phyloP scores from a whole-genome alignment of 2,329 filamentous ascomycete genomes.

The Paramyrothecium sp. region DNA sequence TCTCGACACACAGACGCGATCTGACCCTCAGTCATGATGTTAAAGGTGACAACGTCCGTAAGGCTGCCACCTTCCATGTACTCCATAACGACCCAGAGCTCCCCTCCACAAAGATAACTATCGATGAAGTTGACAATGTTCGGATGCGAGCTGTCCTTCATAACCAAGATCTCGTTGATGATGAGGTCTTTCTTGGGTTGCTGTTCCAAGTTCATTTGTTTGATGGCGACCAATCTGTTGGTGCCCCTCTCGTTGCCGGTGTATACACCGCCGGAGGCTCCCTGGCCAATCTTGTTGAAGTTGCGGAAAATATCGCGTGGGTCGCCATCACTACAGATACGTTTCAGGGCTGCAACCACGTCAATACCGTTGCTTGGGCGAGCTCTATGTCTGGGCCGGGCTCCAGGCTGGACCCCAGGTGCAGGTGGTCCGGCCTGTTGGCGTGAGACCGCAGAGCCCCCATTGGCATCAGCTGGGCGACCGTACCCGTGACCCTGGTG shows the following conservation, averaged over 20 bases:
- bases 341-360: conserved; percentile 77
- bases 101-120: conserved; percentile 84
- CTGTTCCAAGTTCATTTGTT: conserved; percentile 99
- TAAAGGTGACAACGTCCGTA: conserved; percentile 98
- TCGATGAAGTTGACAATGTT: conserved; percentile 99
- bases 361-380: conserved; percentile 81
- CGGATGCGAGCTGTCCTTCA: conserved; percentile 98
- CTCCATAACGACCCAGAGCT: conserved; percentile 99
- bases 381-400: conserved; percentile 72
- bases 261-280: conserved; percentile 92
- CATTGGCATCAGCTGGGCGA: conserved; percentile 27
- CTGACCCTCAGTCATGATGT: conserved; percentile 98
- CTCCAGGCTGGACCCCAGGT: conserved; percentile 41
- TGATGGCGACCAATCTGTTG: conserved; percentile 92
- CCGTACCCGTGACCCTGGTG: conserved; percentile 24
- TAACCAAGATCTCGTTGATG: conserved; percentile 98
- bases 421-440: conserved; percentile 27
- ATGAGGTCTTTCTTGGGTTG: conserved; percentile 99
- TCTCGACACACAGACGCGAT: conserved; percentile 95
- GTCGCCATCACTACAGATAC: conserved; percentile 88
- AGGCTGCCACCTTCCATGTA: conserved; percentile 98
- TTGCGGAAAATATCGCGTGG: conserved; percentile 84
- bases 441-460: conserved; percentile 29
- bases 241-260: conserved; percentile 83
- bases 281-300: conserved; percentile 94